Evolutionary conservation across 768 basidiomycete genomes (phyloP), one percentile per base, ranked within the genome.

Genomic region (Pleurotus platypus): DNA sequence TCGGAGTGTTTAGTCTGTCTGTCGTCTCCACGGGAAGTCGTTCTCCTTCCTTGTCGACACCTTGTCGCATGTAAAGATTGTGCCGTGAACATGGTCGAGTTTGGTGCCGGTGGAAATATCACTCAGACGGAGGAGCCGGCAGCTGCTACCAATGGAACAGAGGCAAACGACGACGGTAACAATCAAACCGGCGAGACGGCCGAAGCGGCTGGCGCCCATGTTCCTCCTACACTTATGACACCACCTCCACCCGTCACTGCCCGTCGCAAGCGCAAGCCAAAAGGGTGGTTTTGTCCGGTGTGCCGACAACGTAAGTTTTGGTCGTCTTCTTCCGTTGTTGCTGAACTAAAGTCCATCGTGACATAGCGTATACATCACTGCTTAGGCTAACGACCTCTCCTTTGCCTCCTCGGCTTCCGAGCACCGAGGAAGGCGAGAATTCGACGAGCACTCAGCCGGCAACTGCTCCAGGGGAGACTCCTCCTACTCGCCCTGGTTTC

Each of bases 271-370:
- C 80, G 93, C 63, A 95, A 92, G 75, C 90, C 92, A 0, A 98
- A 98, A 72, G 94, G 94, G 4, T 98, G 94, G 94, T 92, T 90
- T 80, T 98, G 94, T 69, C 94, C 94, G 26, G 92, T 98, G 49
- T 96, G 94, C 70, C 83, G 94, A 62, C 94, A 94, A 79, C 93
- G 92, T 94, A 67, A 70, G 91, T 80, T 4, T 55, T 42, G 2
- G 30, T 11, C 30, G 11, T 57, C 43, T n/a, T 50, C 35, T 50
- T 22, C 24, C 24, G 24, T 43, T 46, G 22, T 56, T 55, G n/a
- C 49, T 27, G 20, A 45, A 26, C 12, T 48, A 58, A 15, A 57
- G 48, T 35, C 39, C 51, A 35, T 57, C 60, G 37, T 5, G 24
- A 6, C 22, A 7, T 60, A 93, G 91, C 93, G 9, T 96, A 96